Conservation (phyloP, 805 yeast genomes). For the Saccharomycopsis olivae region DNA sequence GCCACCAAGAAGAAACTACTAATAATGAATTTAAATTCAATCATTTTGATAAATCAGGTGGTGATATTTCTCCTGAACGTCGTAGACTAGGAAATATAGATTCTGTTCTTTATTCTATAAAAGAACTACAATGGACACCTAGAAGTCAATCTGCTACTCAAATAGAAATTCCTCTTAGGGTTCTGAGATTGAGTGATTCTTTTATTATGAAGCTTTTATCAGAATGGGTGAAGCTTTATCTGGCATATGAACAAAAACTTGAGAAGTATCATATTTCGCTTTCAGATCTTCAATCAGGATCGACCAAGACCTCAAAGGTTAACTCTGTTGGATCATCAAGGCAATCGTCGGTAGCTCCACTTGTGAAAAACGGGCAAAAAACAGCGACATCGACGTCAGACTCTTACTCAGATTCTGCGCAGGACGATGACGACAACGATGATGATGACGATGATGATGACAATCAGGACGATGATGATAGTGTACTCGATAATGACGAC, state of each 20-base stretch:
- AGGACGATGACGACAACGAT: background rate
- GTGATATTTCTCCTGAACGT: background rate
- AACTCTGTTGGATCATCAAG: background rate
- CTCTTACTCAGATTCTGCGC: background rate
- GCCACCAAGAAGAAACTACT: background rate
- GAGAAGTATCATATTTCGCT: background rate
- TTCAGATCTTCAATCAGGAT: background rate
- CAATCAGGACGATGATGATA: no score
- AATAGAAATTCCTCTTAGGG: conserved; percentile 4
- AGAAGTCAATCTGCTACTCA: background rate
- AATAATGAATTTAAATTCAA: background rate
- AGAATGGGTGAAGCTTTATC: conserved; percentile 4
- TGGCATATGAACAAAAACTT: conserved; percentile 3
- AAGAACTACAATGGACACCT: conserved; percentile 5
- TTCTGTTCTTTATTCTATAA: conserved; percentile 5
- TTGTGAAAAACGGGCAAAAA: background rate
- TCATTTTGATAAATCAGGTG: background rate
- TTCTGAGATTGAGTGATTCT: background rate
- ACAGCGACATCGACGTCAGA: background rate
- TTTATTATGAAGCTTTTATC: background rate
- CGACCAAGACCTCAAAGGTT: background rate
- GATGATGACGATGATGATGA: no score
- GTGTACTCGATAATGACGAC: background rate
- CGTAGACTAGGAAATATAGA: conserved; percentile 4
- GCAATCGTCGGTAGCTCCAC: background rate